Percentiles rank a stretch among this genome's conserved stretches.
Evolutionary conservation across 164 flowering plant species (phyloP).

Genomic region (Brasenia schreberi): DNA sequence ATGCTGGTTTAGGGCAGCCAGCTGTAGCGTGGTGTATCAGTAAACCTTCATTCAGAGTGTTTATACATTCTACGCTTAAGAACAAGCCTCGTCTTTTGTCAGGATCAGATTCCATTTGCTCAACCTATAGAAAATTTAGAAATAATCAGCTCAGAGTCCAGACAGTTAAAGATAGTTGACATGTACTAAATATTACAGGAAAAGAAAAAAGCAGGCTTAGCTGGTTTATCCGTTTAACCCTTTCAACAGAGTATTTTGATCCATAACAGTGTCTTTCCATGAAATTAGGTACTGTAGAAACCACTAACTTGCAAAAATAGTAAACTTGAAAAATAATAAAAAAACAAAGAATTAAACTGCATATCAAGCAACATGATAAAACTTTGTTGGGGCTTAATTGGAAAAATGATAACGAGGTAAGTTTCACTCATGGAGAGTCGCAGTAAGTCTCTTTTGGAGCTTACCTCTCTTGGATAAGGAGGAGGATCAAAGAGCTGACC

Average conservation of each 20-base stretch:
- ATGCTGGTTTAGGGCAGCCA: constrained; percentile 81
- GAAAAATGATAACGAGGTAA: not conserved
- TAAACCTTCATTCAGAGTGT: constrained; percentile 85
- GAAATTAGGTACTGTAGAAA: too few relatives aligned
- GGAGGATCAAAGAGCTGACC: constrained; percentile 87
- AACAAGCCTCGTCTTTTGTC: constrained; percentile 49
- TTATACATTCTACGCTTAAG: constrained; percentile 76
- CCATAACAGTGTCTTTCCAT: too few relatives aligned
- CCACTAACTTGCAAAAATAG: too few relatives aligned
- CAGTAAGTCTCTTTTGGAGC: not conserved
- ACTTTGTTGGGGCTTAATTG: not conserved
- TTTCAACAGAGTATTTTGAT: too few relatives aligned
- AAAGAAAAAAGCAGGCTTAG: too few relatives aligned
- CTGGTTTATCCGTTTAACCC: too few relatives aligned
- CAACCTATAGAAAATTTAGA: constrained; percentile 31
- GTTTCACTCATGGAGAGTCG: not conserved
- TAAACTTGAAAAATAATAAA: too few relatives aligned
- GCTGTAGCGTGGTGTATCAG: constrained; percentile 54
- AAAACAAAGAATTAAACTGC: too few relatives aligned
- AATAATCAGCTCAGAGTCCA: not conserved
- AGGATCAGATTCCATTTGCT: constrained; percentile 51
- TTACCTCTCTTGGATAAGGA: constrained; percentile 95
- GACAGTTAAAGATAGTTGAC: too few relatives aligned
- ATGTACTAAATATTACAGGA: too few relatives aligned
- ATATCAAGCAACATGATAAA: not conserved